Base-by-base conservation (phyloP, 495 filamentous ascomycete genomes). In the Lophiostoma macrostomum region DNA sequence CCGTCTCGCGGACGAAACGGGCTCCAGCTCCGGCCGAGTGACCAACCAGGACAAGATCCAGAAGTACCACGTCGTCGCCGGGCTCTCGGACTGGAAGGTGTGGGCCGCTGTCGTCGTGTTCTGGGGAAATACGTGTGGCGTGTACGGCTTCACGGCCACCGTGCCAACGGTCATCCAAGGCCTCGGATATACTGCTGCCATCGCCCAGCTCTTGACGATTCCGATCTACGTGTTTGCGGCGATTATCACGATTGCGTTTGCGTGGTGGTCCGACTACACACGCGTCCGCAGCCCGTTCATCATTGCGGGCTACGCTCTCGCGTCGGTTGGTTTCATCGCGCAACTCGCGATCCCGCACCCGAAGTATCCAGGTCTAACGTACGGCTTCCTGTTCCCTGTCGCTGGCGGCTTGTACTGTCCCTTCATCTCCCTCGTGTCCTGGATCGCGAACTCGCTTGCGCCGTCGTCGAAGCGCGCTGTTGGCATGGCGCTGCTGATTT, bases 141-240 rank as follows among this genome's bases (percentile, higher is more conserved):
- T 57, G 1, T 62, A 62, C 64, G 88, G 85, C 1, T 57, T 57
- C 25, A 57, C 53, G 8, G 47, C 56, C 2, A 56, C 52, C 10
- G 52, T 56, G 1, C 58, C 58, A 23, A 61, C 58, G 19, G 52
- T 61, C 30, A 56, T 57, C 38, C 34, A 49, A 2, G 42, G 31
- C 3, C 54, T 62, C 4, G 58, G 54, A n/a, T 62, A 62, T 37
- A 52, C 53, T 5, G 18, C 46, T 11, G 52, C 46, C 37, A 51
- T 50, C 16, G 52, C 58, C 1, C 59, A 62, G 28, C 50, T 62
- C 3, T 49, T 57, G 14, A 57, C 59, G 3, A 58, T 62, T 23
- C 59, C 59, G n/a, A 53, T 58, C 40, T 62, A 57, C 39, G 53
- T 53, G 27, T 57, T 58, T 29, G 59, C 59, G 4, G 25, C 50